Evolutionary conservation across 1,139 yeast species (phyloP).

Genomic region (Kodamaea sp.): DNA sequence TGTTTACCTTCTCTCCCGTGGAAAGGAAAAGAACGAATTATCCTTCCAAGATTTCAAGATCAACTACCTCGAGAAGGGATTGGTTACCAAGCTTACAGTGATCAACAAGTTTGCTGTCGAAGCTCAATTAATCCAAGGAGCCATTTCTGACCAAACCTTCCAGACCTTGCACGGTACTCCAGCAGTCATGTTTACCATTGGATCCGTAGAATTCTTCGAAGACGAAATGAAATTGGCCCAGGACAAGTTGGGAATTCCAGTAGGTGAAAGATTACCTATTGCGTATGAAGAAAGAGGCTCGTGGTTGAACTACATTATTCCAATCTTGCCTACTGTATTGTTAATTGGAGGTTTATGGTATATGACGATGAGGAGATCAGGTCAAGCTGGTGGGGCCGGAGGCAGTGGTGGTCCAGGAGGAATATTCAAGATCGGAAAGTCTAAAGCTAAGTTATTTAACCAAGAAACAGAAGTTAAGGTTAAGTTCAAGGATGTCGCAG

Average conservation of each 20-base stretch:
- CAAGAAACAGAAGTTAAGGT: conserved; percentile 71
- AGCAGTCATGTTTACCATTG: conserved; percentile 65
- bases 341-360: conserved; percentile 74
- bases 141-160: conserved; percentile 43
- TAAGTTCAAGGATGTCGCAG: conserved; percentile 79
- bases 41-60: conserved; percentile 92
- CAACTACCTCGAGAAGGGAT: conserved; percentile 78
- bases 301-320: conserved; percentile 55
- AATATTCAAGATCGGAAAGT: conserved; percentile 62
- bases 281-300: conserved; percentile 62
- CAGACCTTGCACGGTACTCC: conserved; percentile 39
- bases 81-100: conserved; percentile 74
- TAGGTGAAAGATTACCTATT: conserved; percentile 64
- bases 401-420: conserved; percentile 58
- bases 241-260: conserved; percentile 59
- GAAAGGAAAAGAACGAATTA: conserved; percentile 42
- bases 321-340: conserved; percentile 67
- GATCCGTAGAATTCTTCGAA: conserved; percentile 73
- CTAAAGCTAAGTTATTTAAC: conserved; percentile 70
- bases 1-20: conserved; percentile 16
- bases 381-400: conserved; percentile 47
- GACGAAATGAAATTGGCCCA: conserved; percentile 64
- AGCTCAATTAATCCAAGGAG: conserved; percentile 66
- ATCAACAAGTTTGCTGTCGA: conserved; percentile 79
- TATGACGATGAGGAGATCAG: conserved; percentile 60